Evolutionary conservation across 345 rosid genomes (phyloP).

Genomic region (Eucalyptus brandiana): DNA sequence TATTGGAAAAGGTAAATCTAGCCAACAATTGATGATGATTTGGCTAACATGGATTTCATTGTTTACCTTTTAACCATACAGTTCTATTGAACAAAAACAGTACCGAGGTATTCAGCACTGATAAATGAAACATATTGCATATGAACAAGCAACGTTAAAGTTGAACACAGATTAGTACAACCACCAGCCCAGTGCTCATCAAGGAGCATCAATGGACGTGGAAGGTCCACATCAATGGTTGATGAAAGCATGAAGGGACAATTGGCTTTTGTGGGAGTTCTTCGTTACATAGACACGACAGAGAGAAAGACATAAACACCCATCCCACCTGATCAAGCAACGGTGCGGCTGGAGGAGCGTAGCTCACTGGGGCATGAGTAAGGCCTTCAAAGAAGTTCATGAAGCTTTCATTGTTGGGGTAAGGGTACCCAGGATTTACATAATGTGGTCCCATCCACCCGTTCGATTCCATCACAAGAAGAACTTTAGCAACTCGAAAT

Average conservation of each 20-base stretch:
- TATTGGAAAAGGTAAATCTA: not conserved
- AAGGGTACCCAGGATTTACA: conserved; percentile 42
- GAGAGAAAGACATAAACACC: not conserved
- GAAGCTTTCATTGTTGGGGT: conserved; percentile 39
- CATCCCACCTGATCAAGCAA: conserved; percentile 36
- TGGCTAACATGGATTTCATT: not conserved
- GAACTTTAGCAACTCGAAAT: not conserved
- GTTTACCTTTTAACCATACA: not conserved
- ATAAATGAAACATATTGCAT: not conserved
- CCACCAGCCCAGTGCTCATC: not conserved
- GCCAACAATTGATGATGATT: not conserved
- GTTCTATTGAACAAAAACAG: not conserved
- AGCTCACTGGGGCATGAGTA: conserved; percentile 22
- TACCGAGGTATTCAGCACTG: not conserved
- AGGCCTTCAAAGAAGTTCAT: conserved; percentile 54
- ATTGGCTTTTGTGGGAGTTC: not conserved
- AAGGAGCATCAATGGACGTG: not conserved
- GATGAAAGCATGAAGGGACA: not conserved
- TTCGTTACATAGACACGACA: not conserved
- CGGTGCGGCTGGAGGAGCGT: conserved; percentile 11
- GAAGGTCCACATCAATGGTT: not conserved
- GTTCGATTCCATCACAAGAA: conserved; percentile 26
- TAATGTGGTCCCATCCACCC: conserved; percentile 50
- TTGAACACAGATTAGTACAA: not conserved
- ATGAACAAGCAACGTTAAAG: not conserved